These are phyloP conservation scores for Lasiosphaeriaceae sp. DNA, from an alignment of 495 filamentous ascomycete species.

Conservation along the genomic window DNA sequence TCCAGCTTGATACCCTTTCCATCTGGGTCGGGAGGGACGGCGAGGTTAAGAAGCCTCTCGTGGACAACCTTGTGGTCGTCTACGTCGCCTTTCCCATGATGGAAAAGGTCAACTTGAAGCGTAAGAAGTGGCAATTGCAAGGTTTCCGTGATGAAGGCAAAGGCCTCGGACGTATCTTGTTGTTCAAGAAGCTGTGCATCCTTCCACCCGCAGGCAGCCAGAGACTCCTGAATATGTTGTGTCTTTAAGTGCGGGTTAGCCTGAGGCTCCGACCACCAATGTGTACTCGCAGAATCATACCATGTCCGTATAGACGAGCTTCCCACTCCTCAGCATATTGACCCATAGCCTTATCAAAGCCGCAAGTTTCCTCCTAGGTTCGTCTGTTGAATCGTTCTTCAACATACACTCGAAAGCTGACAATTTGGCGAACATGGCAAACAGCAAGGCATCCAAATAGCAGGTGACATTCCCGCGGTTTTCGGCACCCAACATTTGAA, in stretches of 20 bases:
- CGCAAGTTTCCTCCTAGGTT: conserved; percentile 67
- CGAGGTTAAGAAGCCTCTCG: conserved; percentile 87
- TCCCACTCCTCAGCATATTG: conserved; percentile 81
- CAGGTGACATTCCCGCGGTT: conserved; percentile 86
- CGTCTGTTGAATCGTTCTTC: conserved; percentile 54
- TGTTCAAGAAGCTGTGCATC: conserved; percentile 73
- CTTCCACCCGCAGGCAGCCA: conserved; percentile 88
- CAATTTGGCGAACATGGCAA: conserved; percentile 91
- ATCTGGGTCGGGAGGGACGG: conserved; percentile 63
- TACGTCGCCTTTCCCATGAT: conserved; percentile 75
- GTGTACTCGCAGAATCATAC: conserved; percentile 43
- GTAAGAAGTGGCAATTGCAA: conserved; percentile 85
- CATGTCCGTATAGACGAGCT: conserved; percentile 79
- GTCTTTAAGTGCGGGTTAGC: conserved; percentile 56
- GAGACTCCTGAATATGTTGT: conserved; percentile 70
- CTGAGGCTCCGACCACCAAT: not conserved
- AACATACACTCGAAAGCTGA: conserved; percentile 90
- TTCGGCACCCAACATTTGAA: conserved; percentile 77
- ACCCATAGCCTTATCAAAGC: conserved; percentile 83
- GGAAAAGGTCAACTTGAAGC: conserved; percentile 91
- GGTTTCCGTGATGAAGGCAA: conserved; percentile 87
- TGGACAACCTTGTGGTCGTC: conserved; percentile 95
- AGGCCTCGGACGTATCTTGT: conserved; percentile 94
- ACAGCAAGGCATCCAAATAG: conserved; percentile 87
- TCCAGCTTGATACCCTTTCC: conserved; percentile 71